Evolutionary conservation across 805 yeast genomes (phyloP).

Genomic region (Myxozyma sirexii): DNA sequence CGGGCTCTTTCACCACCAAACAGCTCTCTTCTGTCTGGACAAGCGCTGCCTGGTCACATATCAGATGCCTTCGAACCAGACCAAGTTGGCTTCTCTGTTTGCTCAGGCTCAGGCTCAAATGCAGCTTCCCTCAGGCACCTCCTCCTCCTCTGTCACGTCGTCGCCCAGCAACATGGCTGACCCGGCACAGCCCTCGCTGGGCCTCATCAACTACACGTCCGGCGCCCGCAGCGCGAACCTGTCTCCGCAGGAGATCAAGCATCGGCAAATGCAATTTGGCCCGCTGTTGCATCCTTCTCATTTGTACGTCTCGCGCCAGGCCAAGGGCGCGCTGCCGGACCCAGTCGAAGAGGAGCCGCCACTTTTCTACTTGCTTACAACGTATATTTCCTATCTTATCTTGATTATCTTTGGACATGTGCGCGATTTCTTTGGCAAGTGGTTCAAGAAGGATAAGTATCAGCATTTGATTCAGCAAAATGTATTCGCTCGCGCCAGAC

Average conservation of each 20-base stretch:
- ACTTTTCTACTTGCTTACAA: slow-evolving; percentile 71
- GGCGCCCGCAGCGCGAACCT: slow-evolving; percentile 12
- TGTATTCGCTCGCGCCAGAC: too few species aligned
- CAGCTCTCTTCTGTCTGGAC: too few species aligned
- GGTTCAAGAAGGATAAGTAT: slow-evolving; percentile 67
- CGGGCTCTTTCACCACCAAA: too few species aligned
- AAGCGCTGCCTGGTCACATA: neutral
- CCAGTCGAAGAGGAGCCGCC: slow-evolving; percentile 79
- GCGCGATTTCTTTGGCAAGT: slow-evolving; percentile 82
- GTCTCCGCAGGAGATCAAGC: slow-evolving; percentile 14
- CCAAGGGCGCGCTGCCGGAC: slow-evolving; percentile 42
- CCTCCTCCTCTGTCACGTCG: slow-evolving; percentile 12
- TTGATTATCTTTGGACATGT: slow-evolving; percentile 87
- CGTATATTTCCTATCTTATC: slow-evolving; percentile 82
- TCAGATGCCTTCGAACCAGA: slow-evolving; percentile 27
- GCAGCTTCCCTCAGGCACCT: slow-evolving; percentile 16
- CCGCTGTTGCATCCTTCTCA: slow-evolving; percentile 33
- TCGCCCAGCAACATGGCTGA: slow-evolving; percentile 9
- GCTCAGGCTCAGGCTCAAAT: slow-evolving; percentile 35
- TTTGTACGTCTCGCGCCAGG: slow-evolving; percentile 22
- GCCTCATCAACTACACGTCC: slow-evolving; percentile 21
- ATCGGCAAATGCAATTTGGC: slow-evolving; percentile 26
- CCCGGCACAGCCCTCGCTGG: slow-evolving; percentile 13
- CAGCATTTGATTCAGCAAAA: slow-evolving; percentile 70
- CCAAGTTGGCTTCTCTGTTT: slow-evolving; percentile 30